Conservation (phyloP, 192 early-diverging fungal genomes). For the Backusella morwellensis region DNA sequence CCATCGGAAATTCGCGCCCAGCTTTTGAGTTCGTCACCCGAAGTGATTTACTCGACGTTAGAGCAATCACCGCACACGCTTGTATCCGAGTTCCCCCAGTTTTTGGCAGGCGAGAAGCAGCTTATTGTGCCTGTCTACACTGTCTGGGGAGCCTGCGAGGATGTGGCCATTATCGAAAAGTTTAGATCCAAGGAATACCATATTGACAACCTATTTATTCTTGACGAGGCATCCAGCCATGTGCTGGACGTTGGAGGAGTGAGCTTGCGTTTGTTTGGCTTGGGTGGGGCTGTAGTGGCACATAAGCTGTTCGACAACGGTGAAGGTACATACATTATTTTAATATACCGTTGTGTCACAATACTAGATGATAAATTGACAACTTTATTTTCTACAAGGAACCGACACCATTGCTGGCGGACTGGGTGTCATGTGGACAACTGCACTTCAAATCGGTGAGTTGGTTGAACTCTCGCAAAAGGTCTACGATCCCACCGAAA, state of each 20-base stretch:
- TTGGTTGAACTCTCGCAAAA: constrained; percentile 55
- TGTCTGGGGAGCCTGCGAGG: constrained; percentile 63
- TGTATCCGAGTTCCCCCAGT: constrained; percentile 54
- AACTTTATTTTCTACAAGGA: constrained; percentile 27
- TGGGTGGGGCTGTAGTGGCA: constrained; percentile 58
- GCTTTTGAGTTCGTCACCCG: constrained; percentile 36
- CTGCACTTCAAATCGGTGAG: constrained; percentile 59
- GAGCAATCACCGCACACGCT: constrained; percentile 34
- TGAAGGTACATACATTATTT: constrained; percentile 39
- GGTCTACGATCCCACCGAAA: constrained; percentile 55
- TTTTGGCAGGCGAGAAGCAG: constrained; percentile 37
- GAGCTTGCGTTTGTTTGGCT: constrained; percentile 53
- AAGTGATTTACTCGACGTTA: constrained; percentile 45
- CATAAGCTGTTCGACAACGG: constrained; percentile 65
- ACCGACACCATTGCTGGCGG: constrained; percentile 58
- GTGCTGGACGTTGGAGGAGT: constrained; percentile 56
- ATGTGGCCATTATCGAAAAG: constrained; percentile 56
- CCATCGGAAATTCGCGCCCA: constrained; percentile 38
- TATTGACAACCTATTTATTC: constrained; percentile 47
- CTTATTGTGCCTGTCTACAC: constrained; percentile 58
- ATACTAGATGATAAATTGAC: background rate
- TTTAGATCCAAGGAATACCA: constrained; percentile 48
- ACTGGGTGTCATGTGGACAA: constrained; percentile 64
- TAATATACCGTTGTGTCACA: background rate
- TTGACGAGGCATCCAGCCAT: constrained; percentile 51